Conservation (phyloP, 177 flowering plant genomes). For the Telopea speciosissima region DNA sequence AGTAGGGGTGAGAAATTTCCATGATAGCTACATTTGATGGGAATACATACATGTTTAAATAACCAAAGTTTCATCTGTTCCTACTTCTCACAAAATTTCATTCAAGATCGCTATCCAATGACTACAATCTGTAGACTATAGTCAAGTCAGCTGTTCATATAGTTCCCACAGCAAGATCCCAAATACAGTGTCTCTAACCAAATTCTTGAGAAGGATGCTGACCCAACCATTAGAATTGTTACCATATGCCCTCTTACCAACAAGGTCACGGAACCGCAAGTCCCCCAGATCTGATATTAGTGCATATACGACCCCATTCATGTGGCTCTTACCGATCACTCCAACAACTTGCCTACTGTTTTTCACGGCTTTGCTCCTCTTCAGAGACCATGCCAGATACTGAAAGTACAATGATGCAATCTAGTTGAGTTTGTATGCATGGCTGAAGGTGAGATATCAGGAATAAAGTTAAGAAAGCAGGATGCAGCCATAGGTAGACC, state of each 20-base stretch:
- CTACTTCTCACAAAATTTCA: no score
- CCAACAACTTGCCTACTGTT: slow-evolving; percentile 74
- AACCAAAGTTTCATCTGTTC: no score
- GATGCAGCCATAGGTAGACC: no score
- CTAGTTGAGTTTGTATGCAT: neutral
- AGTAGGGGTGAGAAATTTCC: no score
- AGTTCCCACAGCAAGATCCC: slow-evolving; percentile 52
- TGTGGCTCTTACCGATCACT: slow-evolving; percentile 86
- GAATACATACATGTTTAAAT: no score
- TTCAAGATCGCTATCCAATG: neutral
- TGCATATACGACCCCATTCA: slow-evolving; percentile 92
- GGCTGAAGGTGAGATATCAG: neutral
- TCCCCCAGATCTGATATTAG: slow-evolving; percentile 71
- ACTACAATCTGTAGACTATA: slow-evolving; percentile 6
- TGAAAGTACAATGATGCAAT: slow-evolving; percentile 21
- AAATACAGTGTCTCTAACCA: slow-evolving; percentile 67
- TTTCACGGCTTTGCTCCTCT: slow-evolving; percentile 95
- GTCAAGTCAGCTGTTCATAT: slow-evolving; percentile 41
- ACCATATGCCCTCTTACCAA: slow-evolving; percentile 36
- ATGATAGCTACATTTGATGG: no score
- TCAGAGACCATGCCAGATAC: slow-evolving; percentile 95
- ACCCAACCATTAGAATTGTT: slow-evolving; percentile 37
- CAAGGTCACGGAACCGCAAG: slow-evolving; percentile 74
- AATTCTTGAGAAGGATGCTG: slow-evolving; percentile 32
- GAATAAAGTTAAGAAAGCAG: neutral